phyloP scores from a whole-genome alignment of 257 asterid genomes.

The Scutellaria baicalensis region DNA sequence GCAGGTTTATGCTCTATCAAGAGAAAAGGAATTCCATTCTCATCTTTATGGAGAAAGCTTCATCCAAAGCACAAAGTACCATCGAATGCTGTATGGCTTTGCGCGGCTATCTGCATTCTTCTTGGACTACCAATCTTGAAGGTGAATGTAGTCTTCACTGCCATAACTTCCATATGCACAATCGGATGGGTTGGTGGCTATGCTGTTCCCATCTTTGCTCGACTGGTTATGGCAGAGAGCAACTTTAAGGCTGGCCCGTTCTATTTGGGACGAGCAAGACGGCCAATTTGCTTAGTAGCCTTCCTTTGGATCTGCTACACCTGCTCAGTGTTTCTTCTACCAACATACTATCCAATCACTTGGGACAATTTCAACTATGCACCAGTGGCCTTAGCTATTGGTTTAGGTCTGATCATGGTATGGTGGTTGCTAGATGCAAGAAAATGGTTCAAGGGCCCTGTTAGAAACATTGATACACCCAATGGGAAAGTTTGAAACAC shows the following conservation, averaged over 20 bases:
- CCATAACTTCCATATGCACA: constrained; percentile 44
- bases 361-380: constrained; percentile 42
- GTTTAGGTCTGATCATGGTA: constrained; percentile 24
- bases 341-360: constrained; percentile 33
- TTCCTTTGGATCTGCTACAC: constrained; percentile 42
- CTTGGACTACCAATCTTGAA: constrained; percentile 41
- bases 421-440: constrained; percentile 44
- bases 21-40: constrained; percentile 49
- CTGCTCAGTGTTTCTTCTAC: constrained; percentile 37
- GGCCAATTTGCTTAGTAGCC: constrained; percentile 32
- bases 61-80: constrained; percentile 42
- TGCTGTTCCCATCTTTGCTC: constrained; percentile 40
- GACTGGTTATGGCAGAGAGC: constrained; percentile 28
- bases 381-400: constrained; percentile 30
- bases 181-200: constrained; percentile 46
- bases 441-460: constrained; percentile 50
- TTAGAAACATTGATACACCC: constrained; percentile 27
- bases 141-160: constrained; percentile 35
- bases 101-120: constrained; percentile 29
- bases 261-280: constrained; percentile 33
- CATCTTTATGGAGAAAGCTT: constrained; percentile 24
- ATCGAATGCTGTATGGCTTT: constrained; percentile 44
- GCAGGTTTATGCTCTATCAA: constrained; percentile 43
- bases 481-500: constrained; percentile 17
- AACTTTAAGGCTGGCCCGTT: constrained; percentile 35